These are phyloP conservation scores for Debaryomyces castellii DNA, from an alignment of 805 yeast species.

Conservation along the genomic window DNA sequence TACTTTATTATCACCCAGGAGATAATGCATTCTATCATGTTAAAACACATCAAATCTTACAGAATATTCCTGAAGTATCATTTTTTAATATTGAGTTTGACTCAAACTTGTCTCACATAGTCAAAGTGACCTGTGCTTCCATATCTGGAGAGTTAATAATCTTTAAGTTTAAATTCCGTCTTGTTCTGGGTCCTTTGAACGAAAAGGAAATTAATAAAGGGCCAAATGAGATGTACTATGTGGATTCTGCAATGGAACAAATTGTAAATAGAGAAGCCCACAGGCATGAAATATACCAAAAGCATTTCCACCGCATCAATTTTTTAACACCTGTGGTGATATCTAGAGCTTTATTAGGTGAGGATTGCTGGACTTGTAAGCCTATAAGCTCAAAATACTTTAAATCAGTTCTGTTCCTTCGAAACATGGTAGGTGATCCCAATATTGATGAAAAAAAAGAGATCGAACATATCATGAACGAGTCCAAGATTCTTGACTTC, in stretches of 20 bases:
- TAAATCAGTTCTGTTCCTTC: conserved; percentile 47
- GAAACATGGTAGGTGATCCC: conserved; percentile 50
- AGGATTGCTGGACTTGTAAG: conserved; percentile 55
- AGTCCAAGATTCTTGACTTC: conserved; percentile 41
- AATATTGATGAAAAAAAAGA: conserved; percentile 30
- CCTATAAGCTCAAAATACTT: conserved; percentile 41
- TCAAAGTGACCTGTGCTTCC: conserved; percentile 37
- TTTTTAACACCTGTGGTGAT: conserved; percentile 26
- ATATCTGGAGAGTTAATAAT: conserved; percentile 48
- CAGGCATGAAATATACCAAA: conserved; percentile 2
- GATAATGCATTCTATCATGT: conserved; percentile 29
- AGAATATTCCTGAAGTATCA: conserved; percentile 56
- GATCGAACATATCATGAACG: conserved; percentile 30
- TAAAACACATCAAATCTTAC: conserved; percentile 43
- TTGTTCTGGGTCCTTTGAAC: conserved; percentile 26
- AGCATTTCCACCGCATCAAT: conserved; percentile 19
- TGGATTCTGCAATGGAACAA: conserved; percentile 27
- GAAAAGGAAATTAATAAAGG: conserved; percentile 11
- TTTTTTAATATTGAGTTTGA: conserved; percentile 24
- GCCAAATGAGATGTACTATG: conserved; percentile 17
- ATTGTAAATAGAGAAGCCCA: conserved; percentile 14
- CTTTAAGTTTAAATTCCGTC: conserved; percentile 32
- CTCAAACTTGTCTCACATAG: conserved; percentile 17
- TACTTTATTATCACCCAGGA: conserved; percentile 33
- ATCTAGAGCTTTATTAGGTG: conserved; percentile 37